phyloP scores from a whole-genome alignment of 257 asterid genomes.

The Anisodus acutangulus region DNA sequence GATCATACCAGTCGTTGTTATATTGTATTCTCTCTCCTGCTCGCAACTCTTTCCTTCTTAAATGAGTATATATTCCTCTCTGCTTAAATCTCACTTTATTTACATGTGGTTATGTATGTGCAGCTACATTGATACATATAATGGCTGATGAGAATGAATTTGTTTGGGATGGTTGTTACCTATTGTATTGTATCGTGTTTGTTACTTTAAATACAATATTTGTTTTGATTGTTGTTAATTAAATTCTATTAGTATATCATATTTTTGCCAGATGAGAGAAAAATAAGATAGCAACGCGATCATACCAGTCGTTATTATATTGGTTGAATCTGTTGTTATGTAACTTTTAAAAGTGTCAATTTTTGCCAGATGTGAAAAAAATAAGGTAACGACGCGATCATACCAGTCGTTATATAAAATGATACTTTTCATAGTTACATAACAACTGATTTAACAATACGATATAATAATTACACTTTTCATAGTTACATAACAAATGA shows the following conservation, averaged over 20 bases:
- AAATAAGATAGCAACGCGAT: no score
- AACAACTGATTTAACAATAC: no score
- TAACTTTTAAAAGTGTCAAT: background rate
- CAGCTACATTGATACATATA: background rate
- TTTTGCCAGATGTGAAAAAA: background rate
- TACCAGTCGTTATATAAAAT: no score
- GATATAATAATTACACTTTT: no score
- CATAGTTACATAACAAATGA: no score
- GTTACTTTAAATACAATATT: background rate
- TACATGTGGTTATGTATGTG: background rate
- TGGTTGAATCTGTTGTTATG: background rate
- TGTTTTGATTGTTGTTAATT: no score
- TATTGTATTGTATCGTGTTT: background rate
- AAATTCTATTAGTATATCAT: no score
- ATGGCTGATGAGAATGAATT: background rate
- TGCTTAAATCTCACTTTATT: background rate
- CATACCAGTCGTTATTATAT: no score
- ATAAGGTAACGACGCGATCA: no score
- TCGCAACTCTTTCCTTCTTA: constrained; percentile 73
- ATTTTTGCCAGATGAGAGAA: no score
- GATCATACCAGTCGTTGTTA: no score
- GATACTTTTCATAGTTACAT: no score
- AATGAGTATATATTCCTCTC: constrained; percentile 48
- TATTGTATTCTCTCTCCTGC: constrained; percentile 42
- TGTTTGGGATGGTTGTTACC: background rate